Percentiles rank a stretch among this genome's conserved stretches.
These are phyloP conservation scores for Tubosaeta sp. DNA, from an alignment of 768 basidiomycete genomes.

Conservation along the genomic window DNA sequence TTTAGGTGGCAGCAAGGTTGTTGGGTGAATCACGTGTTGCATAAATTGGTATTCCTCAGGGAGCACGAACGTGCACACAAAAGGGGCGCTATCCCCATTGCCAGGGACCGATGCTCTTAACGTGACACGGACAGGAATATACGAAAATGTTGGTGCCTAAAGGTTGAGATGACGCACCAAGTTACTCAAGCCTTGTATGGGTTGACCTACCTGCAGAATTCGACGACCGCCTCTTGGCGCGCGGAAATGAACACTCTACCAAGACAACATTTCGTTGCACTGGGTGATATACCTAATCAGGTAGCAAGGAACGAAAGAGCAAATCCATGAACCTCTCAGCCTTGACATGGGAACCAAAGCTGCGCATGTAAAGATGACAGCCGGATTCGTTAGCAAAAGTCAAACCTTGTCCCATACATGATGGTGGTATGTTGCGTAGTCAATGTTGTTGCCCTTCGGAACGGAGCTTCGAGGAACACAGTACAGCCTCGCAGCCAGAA, in stretches of 20 bases:
- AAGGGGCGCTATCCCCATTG: no score
- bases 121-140: no score
- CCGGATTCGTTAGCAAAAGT: not conserved
- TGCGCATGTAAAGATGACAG: not conserved
- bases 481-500: not conserved
- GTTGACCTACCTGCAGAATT: not conserved
- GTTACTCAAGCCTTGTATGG: not conserved
- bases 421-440: no score
- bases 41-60: no score
- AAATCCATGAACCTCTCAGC: not conserved
- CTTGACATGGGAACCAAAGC: not conserved
- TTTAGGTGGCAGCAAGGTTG: slow-evolving; percentile 7
- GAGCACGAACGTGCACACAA: no score
- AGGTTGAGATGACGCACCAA: no score
- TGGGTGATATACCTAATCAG: not conserved
- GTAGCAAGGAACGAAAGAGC: not conserved
- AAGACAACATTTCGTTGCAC: not conserved
- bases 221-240: not conserved
- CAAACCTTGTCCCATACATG: not conserved
- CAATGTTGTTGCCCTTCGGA: not conserved
- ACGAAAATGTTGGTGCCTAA: no score
- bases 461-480: not conserved
- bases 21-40: no score
- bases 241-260: not conserved
- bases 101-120: no score